phyloP scores from a whole-genome alignment of 1,139 yeast species.

The Hansenula lynferdii region DNA sequence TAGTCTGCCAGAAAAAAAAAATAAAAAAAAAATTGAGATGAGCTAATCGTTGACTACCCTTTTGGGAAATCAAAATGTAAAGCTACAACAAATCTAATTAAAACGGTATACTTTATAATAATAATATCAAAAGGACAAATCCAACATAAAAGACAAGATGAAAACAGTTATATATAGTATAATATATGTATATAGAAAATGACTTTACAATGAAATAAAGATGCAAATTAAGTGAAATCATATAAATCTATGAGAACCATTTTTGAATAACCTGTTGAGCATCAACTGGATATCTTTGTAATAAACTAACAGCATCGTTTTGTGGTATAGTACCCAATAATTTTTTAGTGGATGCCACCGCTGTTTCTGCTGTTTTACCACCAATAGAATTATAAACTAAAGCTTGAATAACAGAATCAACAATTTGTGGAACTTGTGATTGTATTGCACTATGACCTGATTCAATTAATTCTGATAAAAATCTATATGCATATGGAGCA shows the following conservation, averaged over 20 bases:
- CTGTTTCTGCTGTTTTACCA: conserved; percentile 66
- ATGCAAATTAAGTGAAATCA: neutral
- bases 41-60: conserved; percentile 2
- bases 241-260: conserved; percentile 49
- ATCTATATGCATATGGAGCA: conserved; percentile 81
- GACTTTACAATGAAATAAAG: neutral
- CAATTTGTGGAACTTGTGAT: conserved; percentile 55
- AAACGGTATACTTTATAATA: neutral
- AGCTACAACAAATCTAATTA: neutral
- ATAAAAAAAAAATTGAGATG: conserved; percentile 2
- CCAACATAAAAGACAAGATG: neutral
- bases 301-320: conserved; percentile 58
- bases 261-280: conserved; percentile 57
- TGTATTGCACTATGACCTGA: conserved; percentile 60
- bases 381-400: conserved; percentile 59
- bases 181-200: neutral
- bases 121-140: neutral
- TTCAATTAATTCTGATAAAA: conserved; percentile 70
- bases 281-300: conserved; percentile 60
- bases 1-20: neutral
- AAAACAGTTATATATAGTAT: neutral
- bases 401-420: conserved; percentile 77
- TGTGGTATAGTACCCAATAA: conserved; percentile 43
- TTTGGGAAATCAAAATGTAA: neutral
- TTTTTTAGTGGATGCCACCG: conserved; percentile 54